A percentile compares a stretch with the other conserved stretches of the same genome.
Conservation (phyloP, 2,329 filamentous ascomycete genomes). For the Fusarium humuli region DNA sequence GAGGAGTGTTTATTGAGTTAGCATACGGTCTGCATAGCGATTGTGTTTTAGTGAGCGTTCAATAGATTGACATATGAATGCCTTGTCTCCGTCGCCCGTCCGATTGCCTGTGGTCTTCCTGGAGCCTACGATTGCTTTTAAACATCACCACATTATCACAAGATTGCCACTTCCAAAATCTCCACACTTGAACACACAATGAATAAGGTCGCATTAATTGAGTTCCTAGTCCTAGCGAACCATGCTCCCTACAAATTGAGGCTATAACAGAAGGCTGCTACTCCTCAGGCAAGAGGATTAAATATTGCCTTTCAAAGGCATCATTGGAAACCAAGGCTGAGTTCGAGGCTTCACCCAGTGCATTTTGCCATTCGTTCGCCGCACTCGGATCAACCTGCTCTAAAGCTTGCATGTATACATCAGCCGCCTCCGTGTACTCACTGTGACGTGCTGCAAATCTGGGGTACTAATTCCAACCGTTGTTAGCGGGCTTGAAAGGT, state of each 20-base stretch:
- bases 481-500: accelerated
- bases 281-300: not conserved
- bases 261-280: no score
- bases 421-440: not conserved
- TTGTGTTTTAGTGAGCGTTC: constrained; percentile 1
- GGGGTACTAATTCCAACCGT: not conserved
- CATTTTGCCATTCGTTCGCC: not conserved
- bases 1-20: not conserved
- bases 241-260: no score
- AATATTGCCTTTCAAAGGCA: not conserved
- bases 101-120: no score
- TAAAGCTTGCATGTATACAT: not conserved
- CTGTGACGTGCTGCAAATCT: no score
- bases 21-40: constrained; percentile 17
- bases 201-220: no score
- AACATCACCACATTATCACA: no score
- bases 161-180: no score
- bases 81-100: not conserved
- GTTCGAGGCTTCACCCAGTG: no score
- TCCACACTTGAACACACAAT: accelerated
- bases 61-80: not conserved
- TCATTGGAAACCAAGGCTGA: no score
- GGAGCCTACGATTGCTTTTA: no score
- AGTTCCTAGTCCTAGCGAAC: no score
- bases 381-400: not conserved